A percentile compares a stretch with the other conserved stretches of the same genome.
These are phyloP conservation scores for Aquanectria penicillioides DNA, from an alignment of 2,329 filamentous ascomycete genomes.

Conservation along the genomic window DNA sequence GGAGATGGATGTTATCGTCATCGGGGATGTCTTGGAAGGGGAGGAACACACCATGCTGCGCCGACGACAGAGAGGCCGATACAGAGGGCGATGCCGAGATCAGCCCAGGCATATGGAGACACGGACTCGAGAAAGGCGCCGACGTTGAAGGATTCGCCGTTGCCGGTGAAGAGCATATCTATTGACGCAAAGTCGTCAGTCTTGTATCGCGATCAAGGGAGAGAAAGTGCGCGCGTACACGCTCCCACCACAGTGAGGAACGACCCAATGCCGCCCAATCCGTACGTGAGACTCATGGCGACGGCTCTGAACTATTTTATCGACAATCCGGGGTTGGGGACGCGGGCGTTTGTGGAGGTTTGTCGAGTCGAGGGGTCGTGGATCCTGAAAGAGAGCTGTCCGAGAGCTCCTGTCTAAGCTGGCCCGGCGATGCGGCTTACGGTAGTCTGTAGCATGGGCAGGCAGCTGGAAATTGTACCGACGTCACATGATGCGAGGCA, in stretches of 20 bases:
- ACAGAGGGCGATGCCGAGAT: slow-evolving; percentile 89
- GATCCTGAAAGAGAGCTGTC: slow-evolving; percentile 36
- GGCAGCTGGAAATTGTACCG: slow-evolving; percentile 39
- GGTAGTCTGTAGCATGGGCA: slow-evolving; percentile 29
- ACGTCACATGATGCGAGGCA: slow-evolving; percentile 50
- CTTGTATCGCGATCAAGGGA: slow-evolving; percentile 19
- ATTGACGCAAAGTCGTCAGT: slow-evolving; percentile 36
- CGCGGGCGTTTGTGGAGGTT: slow-evolving; percentile 26
- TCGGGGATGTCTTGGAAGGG: slow-evolving; percentile 9
- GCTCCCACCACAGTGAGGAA: slow-evolving; percentile 78
- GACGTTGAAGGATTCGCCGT: slow-evolving; percentile 96
- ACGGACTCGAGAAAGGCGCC: slow-evolving; percentile 94
- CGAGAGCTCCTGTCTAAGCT: slow-evolving; percentile 41
- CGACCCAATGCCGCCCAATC: slow-evolving; percentile 72
- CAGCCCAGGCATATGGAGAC: slow-evolving; percentile 94
- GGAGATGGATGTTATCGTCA: slow-evolving; percentile 13
- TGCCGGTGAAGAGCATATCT: slow-evolving; percentile 99
- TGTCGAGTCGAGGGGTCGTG: slow-evolving; percentile 22
- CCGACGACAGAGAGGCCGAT: slow-evolving; percentile 97
- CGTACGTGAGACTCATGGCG: slow-evolving; percentile 79
- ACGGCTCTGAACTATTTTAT: slow-evolving; percentile 38
- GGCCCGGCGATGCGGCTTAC: slow-evolving; percentile 36
- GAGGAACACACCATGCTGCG: slow-evolving; percentile 83
- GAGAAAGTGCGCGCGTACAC: slow-evolving; percentile 67
- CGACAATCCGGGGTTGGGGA: slow-evolving; percentile 30